Evolutionary conservation across 139 green algal genomes (phyloP), one percentile per base, ranked within the genome.

Genomic region (Chlamydomonas incerta): DNA sequence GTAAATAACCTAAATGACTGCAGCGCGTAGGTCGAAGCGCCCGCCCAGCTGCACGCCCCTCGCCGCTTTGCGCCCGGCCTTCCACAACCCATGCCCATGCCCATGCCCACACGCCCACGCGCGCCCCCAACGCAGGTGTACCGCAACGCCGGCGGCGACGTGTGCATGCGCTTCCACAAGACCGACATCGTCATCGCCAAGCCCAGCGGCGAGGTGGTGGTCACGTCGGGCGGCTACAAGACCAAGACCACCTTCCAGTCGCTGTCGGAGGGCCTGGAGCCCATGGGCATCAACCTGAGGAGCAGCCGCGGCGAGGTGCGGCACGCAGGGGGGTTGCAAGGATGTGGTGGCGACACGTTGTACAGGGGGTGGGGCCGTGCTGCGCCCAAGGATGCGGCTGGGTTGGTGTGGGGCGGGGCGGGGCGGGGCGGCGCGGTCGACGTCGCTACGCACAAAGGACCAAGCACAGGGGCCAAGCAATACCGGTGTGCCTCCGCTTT

Each of bases 141-240:
- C 67, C 33, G 52, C n/a, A 70, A 70, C 68, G 28, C 68, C 23
- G 2, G 11, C 29, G 67, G 80, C 20, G n/a, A n/a, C 29, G 65
- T 62, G 9, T 86, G 67, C 80, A 24, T 86, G 68, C 68, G 68
- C 26, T 86, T 86, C 69, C 80, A 86, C 34, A 86, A 86, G 33
- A 86, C 80, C 2, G 80, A 86, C 55, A 35, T 86, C 20, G 68
- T 86, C 18, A 10, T 33, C 52, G 60, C 65, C 29, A 46, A n/a
- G 28, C 34, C 68, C 52, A 86, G 46, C 52, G 80, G 80, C 17
- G 80, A 86, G 24, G 68, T 86, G 35, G 46, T 72, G 68, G 21
- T 86, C 29, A 79, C 68, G 34, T 52, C 11, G 24, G 80, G 80
- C 35, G 80, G 80, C 69, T 86, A 52, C 68, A 35, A 26, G 52